phyloP scores from a whole-genome alignment of 2,329 filamentous ascomycete species.

The Purpureocillium takamizusanense region DNA sequence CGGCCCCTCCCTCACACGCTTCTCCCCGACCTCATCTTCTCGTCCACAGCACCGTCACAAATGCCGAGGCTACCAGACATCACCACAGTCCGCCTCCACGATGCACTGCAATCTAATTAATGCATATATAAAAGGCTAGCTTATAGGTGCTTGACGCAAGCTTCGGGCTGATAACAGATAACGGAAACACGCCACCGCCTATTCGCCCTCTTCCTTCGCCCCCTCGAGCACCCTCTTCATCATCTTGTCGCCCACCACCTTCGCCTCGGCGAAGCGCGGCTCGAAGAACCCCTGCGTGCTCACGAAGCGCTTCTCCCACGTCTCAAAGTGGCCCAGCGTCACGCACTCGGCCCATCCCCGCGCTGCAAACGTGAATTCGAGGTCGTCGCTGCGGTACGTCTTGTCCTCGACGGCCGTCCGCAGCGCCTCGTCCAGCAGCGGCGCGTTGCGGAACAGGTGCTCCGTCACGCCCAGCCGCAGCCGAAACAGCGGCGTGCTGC shows the following conservation, averaged over 20 bases:
- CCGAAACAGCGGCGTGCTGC: conserved; percentile 92
- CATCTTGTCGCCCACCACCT: conserved; percentile 88
- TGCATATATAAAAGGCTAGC: no score
- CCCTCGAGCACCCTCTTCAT: conserved; percentile 90
- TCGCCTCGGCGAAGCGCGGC: conserved; percentile 80
- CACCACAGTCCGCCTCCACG: no score
- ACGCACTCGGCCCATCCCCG: conserved; percentile 94
- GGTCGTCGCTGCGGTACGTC: conserved; percentile 87
- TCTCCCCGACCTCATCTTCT: no score
- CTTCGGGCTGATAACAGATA: no score
- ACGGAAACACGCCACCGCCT: no score
- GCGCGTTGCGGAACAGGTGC: conserved; percentile 79
- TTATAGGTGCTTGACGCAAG: no score
- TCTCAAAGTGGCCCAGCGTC: conserved; percentile 81
- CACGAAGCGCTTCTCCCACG: conserved; percentile 85
- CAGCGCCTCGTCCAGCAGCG: conserved; percentile 75
- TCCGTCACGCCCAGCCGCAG: conserved; percentile 97
- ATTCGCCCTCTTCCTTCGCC: no score
- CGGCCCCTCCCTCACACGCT: no score
- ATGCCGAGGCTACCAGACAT: no score
- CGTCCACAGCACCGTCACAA: no score
- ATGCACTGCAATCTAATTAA: no score
- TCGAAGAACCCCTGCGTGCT: conserved; percentile 87
- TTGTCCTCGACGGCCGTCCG: conserved; percentile 81
- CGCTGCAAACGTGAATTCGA: conserved; percentile 97